Evolutionary conservation across 140 eudicot species (phyloP).

Genomic region (Anethum foeniculum): DNA sequence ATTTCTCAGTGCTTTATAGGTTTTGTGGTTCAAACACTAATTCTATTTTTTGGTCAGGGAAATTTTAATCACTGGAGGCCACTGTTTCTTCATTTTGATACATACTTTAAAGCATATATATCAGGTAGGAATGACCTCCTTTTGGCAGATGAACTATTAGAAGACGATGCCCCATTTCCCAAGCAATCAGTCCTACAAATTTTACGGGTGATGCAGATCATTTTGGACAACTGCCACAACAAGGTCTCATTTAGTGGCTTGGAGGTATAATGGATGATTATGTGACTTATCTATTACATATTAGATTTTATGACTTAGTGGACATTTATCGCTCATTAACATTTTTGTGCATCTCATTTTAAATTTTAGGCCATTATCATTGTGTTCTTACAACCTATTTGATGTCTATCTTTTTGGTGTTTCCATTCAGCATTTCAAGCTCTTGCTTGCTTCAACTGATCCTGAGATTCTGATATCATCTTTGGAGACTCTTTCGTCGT

Average conservation of each 20-base stretch:
- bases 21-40: constrained; percentile 8
- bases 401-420: constrained; percentile 14
- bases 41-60: constrained; percentile 48
- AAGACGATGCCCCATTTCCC: constrained; percentile 58
- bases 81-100: constrained; percentile 82
- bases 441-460: constrained; percentile 95
- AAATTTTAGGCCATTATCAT: not conserved
- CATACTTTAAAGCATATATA: constrained; percentile 76
- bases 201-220: constrained; percentile 80
- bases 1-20: not conserved
- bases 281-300: not conserved
- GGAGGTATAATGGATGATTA: constrained; percentile 39
- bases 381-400: constrained; percentile 2
- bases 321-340: not conserved
- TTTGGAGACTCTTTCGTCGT: constrained; percentile 75
- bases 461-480: constrained; percentile 82
- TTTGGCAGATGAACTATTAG: constrained; percentile 50
- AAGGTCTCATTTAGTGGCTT: constrained; percentile 79
- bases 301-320: not conserved
- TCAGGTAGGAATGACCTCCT: constrained; percentile 76
- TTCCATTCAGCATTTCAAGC: constrained; percentile 81
- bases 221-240: constrained; percentile 81
- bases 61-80: constrained; percentile 99
- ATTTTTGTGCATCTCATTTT: not conserved
- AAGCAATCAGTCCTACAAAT: constrained; percentile 81